phyloP scores from a whole-genome alignment of 2,329 filamentous ascomycete species.

The Mycosphaerella sp. region DNA sequence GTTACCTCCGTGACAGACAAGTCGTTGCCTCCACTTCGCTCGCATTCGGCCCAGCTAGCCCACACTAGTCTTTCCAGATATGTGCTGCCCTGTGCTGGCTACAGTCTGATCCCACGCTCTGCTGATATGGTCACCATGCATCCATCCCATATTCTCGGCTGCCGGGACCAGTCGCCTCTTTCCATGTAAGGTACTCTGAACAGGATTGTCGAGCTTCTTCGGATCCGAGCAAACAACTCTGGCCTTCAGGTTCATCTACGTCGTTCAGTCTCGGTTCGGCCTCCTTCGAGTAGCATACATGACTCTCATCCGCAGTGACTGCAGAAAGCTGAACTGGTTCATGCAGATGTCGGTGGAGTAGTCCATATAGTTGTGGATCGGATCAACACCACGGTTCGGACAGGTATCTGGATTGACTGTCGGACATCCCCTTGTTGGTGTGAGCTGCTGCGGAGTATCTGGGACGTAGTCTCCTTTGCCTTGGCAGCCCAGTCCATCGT shows the following conservation, averaged over 20 bases:
- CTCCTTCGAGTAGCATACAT: constrained; percentile 9
- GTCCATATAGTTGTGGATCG: constrained; percentile 51
- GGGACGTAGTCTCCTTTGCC: constrained; percentile 39
- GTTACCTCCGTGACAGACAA: no score
- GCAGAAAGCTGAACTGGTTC: constrained; percentile 4
- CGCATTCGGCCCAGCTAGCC: background rate
- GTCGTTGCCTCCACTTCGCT: no score
- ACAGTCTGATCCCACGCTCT: constrained; percentile 13
- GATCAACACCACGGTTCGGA: constrained; percentile 41
- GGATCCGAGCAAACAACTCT: background rate
- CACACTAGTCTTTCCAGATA: background rate
- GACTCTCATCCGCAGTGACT: constrained; percentile 10
- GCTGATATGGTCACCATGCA: constrained; percentile 41
- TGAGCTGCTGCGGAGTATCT: constrained; percentile 32
- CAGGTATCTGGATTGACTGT: constrained; percentile 39
- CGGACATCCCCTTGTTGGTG: constrained; percentile 47
- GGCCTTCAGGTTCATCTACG: no score
- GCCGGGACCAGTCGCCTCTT: constrained; percentile 13
- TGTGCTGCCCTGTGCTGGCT: background rate
- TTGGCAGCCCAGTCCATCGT: constrained; percentile 26
- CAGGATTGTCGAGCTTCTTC: constrained; percentile 27
- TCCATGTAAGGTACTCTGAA: constrained; percentile 11
- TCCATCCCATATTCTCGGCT: constrained; percentile 37
- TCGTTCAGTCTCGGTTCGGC: background rate
- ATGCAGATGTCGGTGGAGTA: constrained; percentile 10